Evolutionary conservation across 208 protist genomes (phyloP).

Genomic region (Leishmania arabica): DNA sequence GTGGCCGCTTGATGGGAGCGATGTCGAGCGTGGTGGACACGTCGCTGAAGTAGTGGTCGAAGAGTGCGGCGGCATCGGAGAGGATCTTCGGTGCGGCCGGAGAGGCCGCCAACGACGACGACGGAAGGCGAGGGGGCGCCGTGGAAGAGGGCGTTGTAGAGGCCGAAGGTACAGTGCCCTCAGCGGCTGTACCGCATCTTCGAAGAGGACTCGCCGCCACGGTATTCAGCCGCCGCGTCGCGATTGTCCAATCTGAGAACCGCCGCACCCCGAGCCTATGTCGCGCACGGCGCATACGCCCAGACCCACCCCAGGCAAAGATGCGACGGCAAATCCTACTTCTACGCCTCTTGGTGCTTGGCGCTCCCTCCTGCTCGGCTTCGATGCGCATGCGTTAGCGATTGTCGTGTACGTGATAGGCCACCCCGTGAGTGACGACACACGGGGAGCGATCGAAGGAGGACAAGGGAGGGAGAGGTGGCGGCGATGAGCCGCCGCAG

Average conservation of each 20-base stretch:
- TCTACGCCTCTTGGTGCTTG: background rate
- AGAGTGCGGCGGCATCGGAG: background rate
- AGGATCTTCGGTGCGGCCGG: background rate
- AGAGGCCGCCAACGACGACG: background rate
- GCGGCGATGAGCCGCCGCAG: background rate
- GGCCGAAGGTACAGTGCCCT: background rate
- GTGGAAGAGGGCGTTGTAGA: background rate
- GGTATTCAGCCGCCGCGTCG: background rate
- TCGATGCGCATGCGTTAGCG: background rate
- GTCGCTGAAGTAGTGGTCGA: constrained; percentile 15
- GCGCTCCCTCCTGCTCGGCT: background rate
- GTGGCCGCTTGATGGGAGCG: constrained; percentile 27
- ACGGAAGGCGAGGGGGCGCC: background rate
- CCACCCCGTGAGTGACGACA: background rate
- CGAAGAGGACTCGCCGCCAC: background rate
- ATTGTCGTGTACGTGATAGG: background rate
- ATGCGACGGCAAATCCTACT: background rate
- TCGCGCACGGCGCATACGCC: background rate
- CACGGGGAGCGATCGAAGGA: background rate
- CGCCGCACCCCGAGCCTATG: background rate
- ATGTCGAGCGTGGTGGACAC: constrained; percentile 27
- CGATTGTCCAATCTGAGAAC: background rate
- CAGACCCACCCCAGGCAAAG: background rate
- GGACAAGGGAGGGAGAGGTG: background rate
- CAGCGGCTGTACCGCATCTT: background rate